Evolutionary conservation across 2,329 filamentous ascomycete genomes (phyloP), one percentile per base, ranked within the genome.

Genomic region (Cladophialophora psammophila): DNA sequence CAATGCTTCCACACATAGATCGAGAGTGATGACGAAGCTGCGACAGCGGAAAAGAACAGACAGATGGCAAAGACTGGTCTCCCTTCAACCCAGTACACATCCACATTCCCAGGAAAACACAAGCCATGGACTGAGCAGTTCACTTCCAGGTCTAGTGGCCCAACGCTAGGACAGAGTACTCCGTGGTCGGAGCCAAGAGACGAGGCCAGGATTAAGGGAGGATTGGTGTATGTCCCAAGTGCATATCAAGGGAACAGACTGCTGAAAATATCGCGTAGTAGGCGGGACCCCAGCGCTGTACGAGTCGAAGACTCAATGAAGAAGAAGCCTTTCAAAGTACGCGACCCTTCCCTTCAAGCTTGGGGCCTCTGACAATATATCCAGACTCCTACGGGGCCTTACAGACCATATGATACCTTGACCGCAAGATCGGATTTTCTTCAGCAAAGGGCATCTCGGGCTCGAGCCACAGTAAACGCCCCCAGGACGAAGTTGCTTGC

Each of bases 21-120:
- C n/a, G 60, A 61, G 15, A 64, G 65, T 63, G 68, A 70, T 61
- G 68, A 70, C 48, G 66, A 66, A 20, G 55, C 38, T 40, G 48
- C 18, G 13, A 15, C 34, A 38, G 1, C 38, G 15, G 5, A 20
- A 35, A 9, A 15, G n/a, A 18, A 48, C 10, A 38, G 40, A 12
- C 10, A 15, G 50, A 42, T 42, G 32, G 13, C 31, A 26, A 55
- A 20, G n/a, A 4, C 40, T 5, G 4, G 40, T 42, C 15, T 18
- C 15, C 15, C 45, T 50, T 50, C 20, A 12, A 50, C 18, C 15
- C 58, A 35, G 60, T 55, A 61, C 32, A 36, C 38, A 20, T 55
- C 32, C 26, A 60, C 18, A 45, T 31, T 55, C 20, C 15, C 7
- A 13, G 10, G 58, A 12, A 60, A 48, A 63, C 10, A n/a, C 32